A percentile compares a stretch with the other conserved stretches of the same genome.
phyloP scores from a whole-genome alignment of 169 alveolate species.

The Plasmodium vivax region DNA sequence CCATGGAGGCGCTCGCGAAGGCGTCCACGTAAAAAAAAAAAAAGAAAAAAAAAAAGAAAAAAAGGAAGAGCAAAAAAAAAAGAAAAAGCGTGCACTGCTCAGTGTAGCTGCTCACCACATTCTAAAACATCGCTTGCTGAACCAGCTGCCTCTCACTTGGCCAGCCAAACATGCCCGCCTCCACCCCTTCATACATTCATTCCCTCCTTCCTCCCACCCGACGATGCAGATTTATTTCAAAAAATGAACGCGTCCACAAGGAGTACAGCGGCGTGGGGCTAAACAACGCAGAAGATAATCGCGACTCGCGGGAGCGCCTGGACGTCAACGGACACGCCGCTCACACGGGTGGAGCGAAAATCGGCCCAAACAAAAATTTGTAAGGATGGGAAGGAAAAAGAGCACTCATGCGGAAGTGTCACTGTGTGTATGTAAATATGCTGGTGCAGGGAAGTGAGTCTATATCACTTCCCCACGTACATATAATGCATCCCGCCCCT shows the following conservation, averaged over 20 bases:
- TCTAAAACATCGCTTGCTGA: background rate
- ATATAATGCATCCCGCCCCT: background rate
- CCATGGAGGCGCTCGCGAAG: slow-evolving; percentile 33
- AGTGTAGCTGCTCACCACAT: background rate
- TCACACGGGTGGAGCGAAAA: background rate
- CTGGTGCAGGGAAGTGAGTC: background rate
- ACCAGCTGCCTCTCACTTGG: background rate
- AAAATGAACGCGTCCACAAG: slow-evolving; percentile 45
- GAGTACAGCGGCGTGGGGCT: slow-evolving; percentile 50
- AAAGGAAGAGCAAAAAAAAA: too few species aligned
- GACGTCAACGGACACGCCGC: background rate
- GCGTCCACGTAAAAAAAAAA: slow-evolving; percentile 33
- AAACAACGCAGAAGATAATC: background rate
- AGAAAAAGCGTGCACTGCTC: too few species aligned
- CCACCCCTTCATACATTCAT: background rate
- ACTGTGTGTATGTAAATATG: background rate
- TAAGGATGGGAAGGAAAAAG: slow-evolving; percentile 7
- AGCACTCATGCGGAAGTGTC: background rate
- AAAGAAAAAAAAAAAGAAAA: background rate
- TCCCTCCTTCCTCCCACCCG: background rate
- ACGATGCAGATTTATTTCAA: slow-evolving; percentile 36
- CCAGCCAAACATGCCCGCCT: background rate
- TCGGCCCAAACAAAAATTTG: slow-evolving; percentile 23
- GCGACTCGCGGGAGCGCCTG: background rate
- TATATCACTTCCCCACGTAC: background rate